phyloP scores from a whole-genome alignment of 371 early-diverging fungal species.

The Mucor piriformis region DNA sequence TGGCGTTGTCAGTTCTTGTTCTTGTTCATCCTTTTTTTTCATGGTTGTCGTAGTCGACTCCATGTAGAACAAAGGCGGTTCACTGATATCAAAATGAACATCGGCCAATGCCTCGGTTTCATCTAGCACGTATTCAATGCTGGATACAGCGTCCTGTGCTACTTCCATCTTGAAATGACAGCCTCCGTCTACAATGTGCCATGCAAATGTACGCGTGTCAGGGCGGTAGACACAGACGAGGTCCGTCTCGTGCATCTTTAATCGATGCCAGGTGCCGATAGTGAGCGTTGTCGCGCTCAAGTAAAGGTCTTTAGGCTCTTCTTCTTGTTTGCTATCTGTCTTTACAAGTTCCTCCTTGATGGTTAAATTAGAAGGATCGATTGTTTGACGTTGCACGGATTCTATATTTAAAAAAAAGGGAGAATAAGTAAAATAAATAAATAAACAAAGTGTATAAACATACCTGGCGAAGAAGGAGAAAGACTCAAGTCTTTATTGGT shows the following conservation, averaged over 20 bases:
- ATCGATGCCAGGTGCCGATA: slow-evolving; percentile 81
- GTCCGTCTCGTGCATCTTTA: slow-evolving; percentile 61
- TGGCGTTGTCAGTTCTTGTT: slow-evolving; percentile 15
- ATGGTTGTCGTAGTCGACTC: slow-evolving; percentile 31
- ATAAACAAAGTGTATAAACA: neutral
- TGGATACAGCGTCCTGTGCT: slow-evolving; percentile 57
- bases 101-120: slow-evolving; percentile 52
- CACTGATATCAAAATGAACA: slow-evolving; percentile 63
- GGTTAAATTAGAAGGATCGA: slow-evolving; percentile 28
- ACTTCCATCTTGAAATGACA: slow-evolving; percentile 76
- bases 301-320: slow-evolving; percentile 35
- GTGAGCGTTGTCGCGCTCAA: slow-evolving; percentile 66
- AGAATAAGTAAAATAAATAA: neutral
- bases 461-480: slow-evolving; percentile 18
- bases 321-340: neutral
- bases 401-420: neutral
- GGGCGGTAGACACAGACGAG: slow-evolving; percentile 67
- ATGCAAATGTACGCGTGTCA: slow-evolving; percentile 60
- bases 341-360: slow-evolving; percentile 3
- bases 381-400: slow-evolving; percentile 4
- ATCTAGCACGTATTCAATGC: slow-evolving; percentile 56
- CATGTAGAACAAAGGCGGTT: slow-evolving; percentile 71
- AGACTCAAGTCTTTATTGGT: neutral
- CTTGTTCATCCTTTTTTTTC: neutral
- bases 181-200: slow-evolving; percentile 71